Conservation (phyloP, 495 filamentous ascomycete species). For the Chaetomium tenue region DNA sequence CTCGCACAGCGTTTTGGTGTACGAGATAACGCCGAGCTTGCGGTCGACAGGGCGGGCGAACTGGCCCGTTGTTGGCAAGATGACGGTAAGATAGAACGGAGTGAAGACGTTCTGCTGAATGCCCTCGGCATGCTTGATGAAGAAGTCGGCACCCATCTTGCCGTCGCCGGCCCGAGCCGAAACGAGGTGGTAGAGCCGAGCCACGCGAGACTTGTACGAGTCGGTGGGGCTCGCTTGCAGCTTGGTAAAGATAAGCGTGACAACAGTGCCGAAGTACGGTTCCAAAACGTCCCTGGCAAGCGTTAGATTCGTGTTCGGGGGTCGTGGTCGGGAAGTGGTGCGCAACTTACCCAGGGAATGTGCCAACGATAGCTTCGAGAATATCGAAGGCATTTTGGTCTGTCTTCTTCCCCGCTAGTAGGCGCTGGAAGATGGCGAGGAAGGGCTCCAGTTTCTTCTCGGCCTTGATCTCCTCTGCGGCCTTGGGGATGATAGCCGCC, state of each 20-base stretch:
- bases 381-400: constrained; percentile 86
- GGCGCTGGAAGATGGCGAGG: constrained; percentile 87
- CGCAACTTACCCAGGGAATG: constrained; percentile 63
- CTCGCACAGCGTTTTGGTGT: constrained; percentile 84
- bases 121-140: constrained; percentile 74
- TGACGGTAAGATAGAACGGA: constrained; percentile 76
- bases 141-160: constrained; percentile 86
- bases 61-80: constrained; percentile 83
- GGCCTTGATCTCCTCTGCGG: constrained; percentile 64
- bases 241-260: constrained; percentile 77
- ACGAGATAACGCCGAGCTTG: constrained; percentile 87
- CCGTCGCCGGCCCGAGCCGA: constrained; percentile 66
- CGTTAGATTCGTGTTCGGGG: constrained; percentile 28
- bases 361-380: constrained; percentile 71
- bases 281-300: constrained; percentile 58
- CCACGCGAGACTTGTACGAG: constrained; percentile 74
- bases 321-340: not conserved
- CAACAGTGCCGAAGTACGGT: constrained; percentile 73
- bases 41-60: constrained; percentile 84
- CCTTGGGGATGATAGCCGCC: constrained; percentile 77
- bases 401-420: constrained; percentile 68
- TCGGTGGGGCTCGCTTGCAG: constrained; percentile 76
- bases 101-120: constrained; percentile 80
- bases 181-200: constrained; percentile 88
- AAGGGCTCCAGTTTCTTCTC: constrained; percentile 72